Evolutionary conservation across 768 basidiomycete species (phyloP).

Genomic region (Tricholoma sp.): DNA sequence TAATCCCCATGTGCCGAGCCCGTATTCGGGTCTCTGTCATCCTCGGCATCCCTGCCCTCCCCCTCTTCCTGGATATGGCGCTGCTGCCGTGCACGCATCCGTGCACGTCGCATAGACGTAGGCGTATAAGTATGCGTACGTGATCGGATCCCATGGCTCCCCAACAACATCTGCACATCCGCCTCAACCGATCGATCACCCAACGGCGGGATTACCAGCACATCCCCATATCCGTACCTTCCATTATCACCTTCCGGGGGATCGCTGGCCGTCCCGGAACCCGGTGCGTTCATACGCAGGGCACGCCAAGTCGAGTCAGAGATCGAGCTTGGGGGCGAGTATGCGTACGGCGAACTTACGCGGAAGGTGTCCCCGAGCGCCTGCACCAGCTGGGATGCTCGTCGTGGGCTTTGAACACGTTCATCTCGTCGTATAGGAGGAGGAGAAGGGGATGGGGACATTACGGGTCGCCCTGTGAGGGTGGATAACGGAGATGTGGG

Average conservation of each 20-base stretch:
- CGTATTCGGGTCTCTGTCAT: constrained; percentile 21
- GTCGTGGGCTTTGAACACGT: constrained; percentile 19
- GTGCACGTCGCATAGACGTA: background rate
- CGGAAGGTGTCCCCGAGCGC: constrained; percentile 58
- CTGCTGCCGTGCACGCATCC: background rate
- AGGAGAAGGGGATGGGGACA: background rate
- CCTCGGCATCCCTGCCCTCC: constrained; percentile 14
- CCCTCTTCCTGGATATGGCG: constrained; percentile 12
- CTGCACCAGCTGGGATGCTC: constrained; percentile 40
- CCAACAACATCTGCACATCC: constrained; percentile 52
- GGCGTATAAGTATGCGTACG: constrained; percentile 13
- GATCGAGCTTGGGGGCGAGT: constrained; percentile 37
- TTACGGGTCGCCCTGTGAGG: constrained; percentile 2
- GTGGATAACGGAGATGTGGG: background rate
- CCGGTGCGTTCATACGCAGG: constrained; percentile 19
- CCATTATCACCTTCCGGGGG: constrained; percentile 16
- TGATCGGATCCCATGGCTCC: constrained; percentile 41
- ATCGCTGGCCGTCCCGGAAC: background rate
- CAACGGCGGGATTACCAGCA: constrained; percentile 50
- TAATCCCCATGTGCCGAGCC: constrained; percentile 26
- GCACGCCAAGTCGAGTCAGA: constrained; percentile 44
- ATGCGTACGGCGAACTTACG: constrained; percentile 36
- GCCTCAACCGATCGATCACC: constrained; percentile 52
- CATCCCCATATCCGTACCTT: constrained; percentile 36
- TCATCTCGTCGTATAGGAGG: constrained; percentile 1